Evolutionary conservation across 2,329 filamentous ascomycete species (phyloP), one percentile per base, ranked within the genome.

Genomic region (Sarocladium kiliense): DNA sequence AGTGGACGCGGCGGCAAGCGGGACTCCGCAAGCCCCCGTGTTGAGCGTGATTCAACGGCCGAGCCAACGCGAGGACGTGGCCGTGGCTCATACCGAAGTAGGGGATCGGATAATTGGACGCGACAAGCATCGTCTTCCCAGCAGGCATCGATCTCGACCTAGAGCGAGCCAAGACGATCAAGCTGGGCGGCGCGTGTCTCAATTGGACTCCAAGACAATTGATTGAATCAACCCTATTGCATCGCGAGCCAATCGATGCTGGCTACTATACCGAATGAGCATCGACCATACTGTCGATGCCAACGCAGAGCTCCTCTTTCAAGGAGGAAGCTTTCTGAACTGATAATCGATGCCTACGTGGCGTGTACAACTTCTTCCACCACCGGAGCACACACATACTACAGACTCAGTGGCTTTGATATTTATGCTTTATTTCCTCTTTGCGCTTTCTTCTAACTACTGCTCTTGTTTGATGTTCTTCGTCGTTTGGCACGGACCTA

Each of bases 31-130:
- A 65, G 61, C 27, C 55, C 64, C 14, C 66, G 64, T 57, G 59
- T 23, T 34, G 47, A 51, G 30, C 47, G 47, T 25, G 47, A 51
- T 36, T 11, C 47, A 21, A 14, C 18, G 4, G 16, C 55, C 56
- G 50, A 42, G 39, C 50, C 42, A 12, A 57, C 66, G 53, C 68
- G 74, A 44, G 67, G 69, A 9, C 55, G 57, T 57, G 63, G 67
- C 42, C 73, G 75, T 19, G 71, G 74, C 42, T 63, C 63, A 19
- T 77, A 73, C 57, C 70, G 75, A 32, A 66, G 68, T 39, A 68
- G 72, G 56, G 66, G 64, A 23, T 68, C 71, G 12, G 73, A 76
- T 4, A 71, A 64, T 56, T 77, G 75, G 76, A 68, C 65, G 44
- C 71, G 74, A 37, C 61, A 63, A 45, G 30, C 53, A 18, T 36